A percentile compares a stretch with the other conserved stretches of the same genome.
phyloP scores from a whole-genome alignment of 345 rosid genomes.

The Euphorbia peplus region DNA sequence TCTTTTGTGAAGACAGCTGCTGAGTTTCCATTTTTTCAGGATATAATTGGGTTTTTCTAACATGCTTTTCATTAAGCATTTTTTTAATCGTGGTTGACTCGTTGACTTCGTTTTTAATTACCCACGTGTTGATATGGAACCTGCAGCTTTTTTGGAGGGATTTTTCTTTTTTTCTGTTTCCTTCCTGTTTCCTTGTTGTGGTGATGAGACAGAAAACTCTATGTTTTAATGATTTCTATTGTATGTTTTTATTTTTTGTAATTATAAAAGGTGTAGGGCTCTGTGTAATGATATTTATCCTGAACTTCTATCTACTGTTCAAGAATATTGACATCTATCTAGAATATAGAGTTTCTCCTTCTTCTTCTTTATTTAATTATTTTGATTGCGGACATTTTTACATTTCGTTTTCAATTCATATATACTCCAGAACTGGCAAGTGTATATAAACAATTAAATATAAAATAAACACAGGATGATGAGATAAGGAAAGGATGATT shows the following conservation, averaged over 20 bases:
- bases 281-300: neutral
- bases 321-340: no score
- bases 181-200: conserved; percentile 5
- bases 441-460: no score
- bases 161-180: neutral
- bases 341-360: no score
- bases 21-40: conserved; percentile 3
- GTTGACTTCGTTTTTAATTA: conserved; percentile 9
- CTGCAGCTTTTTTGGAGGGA: neutral
- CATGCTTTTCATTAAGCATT: neutral
- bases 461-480: no score
- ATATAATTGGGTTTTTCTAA: neutral
- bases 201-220: no score
- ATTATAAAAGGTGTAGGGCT: neutral
- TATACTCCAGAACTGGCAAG: no score
- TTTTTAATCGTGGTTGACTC: conserved; percentile 5
- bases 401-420: no score
- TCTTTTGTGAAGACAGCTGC: neutral
- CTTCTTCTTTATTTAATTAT: no score
- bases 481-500: no score
- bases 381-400: no score
- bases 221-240: no score
- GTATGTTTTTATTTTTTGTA: neutral
- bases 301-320: no score
- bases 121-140: conserved; percentile 10